phyloP scores from a whole-genome alignment of 108 stramenopile species.

The Craspedostauros australis region DNA sequence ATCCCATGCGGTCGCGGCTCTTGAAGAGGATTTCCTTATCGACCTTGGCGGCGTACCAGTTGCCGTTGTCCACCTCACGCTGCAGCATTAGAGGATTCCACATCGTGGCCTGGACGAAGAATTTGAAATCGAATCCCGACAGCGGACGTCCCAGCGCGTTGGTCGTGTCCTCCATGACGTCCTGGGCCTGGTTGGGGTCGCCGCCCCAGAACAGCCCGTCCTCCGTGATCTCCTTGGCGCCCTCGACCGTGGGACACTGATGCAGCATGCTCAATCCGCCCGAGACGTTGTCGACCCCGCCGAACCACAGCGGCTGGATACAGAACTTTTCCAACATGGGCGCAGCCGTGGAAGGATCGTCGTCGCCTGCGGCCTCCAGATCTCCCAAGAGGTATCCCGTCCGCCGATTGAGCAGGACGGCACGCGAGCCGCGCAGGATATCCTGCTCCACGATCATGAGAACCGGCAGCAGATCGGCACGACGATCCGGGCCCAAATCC shows the following conservation, averaged over 20 bases:
- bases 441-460: slow-evolving; percentile 50
- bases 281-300: slow-evolving; percentile 45
- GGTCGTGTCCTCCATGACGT: slow-evolving; percentile 54
- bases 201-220: slow-evolving; percentile 82
- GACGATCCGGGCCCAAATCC: slow-evolving; percentile 75
- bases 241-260: slow-evolving; percentile 56
- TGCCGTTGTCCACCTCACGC: slow-evolving; percentile 8
- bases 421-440: slow-evolving; percentile 35
- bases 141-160: slow-evolving; percentile 31
- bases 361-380: slow-evolving; percentile 42
- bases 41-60: slow-evolving; percentile 25
- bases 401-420: slow-evolving; percentile 67
- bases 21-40: slow-evolving; percentile 49
- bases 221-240: slow-evolving; percentile 46
- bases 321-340: slow-evolving; percentile 65
- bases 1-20: slow-evolving; percentile 69
- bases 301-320: slow-evolving; percentile 86
- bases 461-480: slow-evolving; percentile 76
- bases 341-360: slow-evolving; percentile 3
- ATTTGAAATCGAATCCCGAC: slow-evolving; percentile 85
- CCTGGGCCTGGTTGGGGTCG: slow-evolving; percentile 70
- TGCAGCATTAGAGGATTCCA: slow-evolving; percentile 30
- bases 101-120: slow-evolving; percentile 73
- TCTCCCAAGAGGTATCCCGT: slow-evolving; percentile 85
- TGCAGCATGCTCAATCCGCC: slow-evolving; percentile 63